Conservation (phyloP, 257 asterid species). For the Jacaranda copaia region DNA sequence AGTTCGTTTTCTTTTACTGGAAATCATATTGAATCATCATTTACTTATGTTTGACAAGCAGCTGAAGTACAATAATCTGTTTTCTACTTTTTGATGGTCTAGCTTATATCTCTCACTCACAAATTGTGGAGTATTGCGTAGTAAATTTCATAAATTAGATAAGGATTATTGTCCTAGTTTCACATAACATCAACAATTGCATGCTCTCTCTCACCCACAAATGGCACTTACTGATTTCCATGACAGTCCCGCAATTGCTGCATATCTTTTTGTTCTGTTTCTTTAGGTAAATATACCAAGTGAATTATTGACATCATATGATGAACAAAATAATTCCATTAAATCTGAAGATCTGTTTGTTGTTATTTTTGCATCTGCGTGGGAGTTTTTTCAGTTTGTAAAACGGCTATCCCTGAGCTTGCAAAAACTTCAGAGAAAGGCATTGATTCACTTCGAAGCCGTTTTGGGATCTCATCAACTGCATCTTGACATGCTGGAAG, state of each 20-base stretch:
- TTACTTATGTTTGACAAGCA: constrained; percentile 1
- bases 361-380: constrained; percentile 11
- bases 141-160: constrained; percentile 8
- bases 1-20: constrained; percentile 41
- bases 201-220: background rate
- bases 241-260: background rate
- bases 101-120: background rate
- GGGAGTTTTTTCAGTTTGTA: constrained; percentile 61
- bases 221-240: background rate
- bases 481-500: constrained; percentile 43
- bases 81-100: background rate
- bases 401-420: constrained; percentile 75
- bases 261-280: background rate
- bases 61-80: constrained; percentile 11
- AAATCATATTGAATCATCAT: constrained; percentile 3
- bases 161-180: background rate
- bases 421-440: constrained; percentile 69
- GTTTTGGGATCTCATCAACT: constrained; percentile 67
- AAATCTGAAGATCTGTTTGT: constrained; percentile 17
- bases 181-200: background rate
- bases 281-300: background rate
- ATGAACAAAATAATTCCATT: background rate
- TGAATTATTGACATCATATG: background rate
- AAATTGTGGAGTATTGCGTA: constrained; percentile 1
- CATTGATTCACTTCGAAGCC: constrained; percentile 70